Base-by-base conservation (phyloP, 371 early-diverging fungal species). In the Apophysomyces variabilis region DNA sequence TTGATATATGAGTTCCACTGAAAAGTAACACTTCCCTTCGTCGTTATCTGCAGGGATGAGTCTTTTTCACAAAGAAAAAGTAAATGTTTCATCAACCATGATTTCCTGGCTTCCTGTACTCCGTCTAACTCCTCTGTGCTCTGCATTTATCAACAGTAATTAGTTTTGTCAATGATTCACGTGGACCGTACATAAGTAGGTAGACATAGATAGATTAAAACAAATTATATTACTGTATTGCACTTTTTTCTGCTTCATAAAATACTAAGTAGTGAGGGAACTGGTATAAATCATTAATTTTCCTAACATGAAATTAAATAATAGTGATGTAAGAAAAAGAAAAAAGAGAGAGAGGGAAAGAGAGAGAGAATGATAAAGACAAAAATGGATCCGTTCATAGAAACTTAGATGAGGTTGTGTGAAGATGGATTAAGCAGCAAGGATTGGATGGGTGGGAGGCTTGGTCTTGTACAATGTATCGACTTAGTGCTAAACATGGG, bases 391-490 rank as follows among this genome's bases (percentile, higher is more conserved):
- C 44, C 9, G 46, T 47, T 9, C 18, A 57, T 63, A 62, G 4
- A 63, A 39, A 50, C 32, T 44, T 61, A 46, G 26, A 61, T 14
- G 57, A 16, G 57, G 7, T 11, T 14, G 58, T 21, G 12, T 39
- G 65, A 39, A 18, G 41, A 44, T 32, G 38, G 37, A 18, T 57
- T 54, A 39, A 65, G 62, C 13, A 69, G 58, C 38, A 69, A 61
- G 21, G 69, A 69, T 36, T 64, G 69, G 37, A 69, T 69, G 38
- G 69, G 56, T 21, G 69, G 69, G n/a, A 69, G 44, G 6, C 65
- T 65, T 0, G 65, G 61, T 41, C 58, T 39, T 39, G 21, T 14
- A 57, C 36, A 12, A 46, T 39, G 35, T 39, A 57, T 36, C 21
- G 38, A 13, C 21, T 16, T 38, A 35, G 26, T 57, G 50, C 21